Evolutionary conservation across 257 asterid genomes (phyloP), one percentile per base, ranked within the genome.

Genomic region (Schizonepeta tenuifolia): DNA sequence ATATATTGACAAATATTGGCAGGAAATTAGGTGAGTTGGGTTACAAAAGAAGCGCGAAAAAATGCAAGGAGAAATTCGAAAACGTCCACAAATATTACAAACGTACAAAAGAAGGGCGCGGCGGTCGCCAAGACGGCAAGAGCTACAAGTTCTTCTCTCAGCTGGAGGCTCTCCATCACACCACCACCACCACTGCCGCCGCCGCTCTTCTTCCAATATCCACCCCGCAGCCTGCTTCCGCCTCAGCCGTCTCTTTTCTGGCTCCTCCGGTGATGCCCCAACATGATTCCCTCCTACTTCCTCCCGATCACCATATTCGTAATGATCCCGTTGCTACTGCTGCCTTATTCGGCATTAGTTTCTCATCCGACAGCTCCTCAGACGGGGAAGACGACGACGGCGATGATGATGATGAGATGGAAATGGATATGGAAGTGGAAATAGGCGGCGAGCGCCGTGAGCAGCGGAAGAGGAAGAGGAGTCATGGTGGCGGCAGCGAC

Each of bases 61-160:
- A 82, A 51, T 82, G 86, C 75, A 82, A 82, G 55, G 83, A 79
- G 79, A 82, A 81, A 56, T 81, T 81, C 80, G 86, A 82, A 54
- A 82, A 82, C 67, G 81, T 82, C 0, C 79, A 72, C 51, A 82
- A 82, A 60, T 82, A 82, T 41, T 77, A 82, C 70, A 81, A 81
- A 54, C 68, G 85, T 20, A 82, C 86, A 0, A 83, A 79, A 41
- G 84, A 76, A 40, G 82, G 84, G 1, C 82, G 86, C 5, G 78
- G 77, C 6, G 81, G 78, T 2, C 83, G 83, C 46, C 86, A 75
- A 35, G 83, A 82, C 40, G 83, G 86, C 47, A 81, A 78, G 59
- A 81, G 77, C 74, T 81, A 81, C 80, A 78, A 78, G 40, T 81
- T 82, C 75, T 82, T 82, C 31, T 35, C 41, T 36, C 83, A 81